These are phyloP conservation scores for Stygiomarasmius scandens DNA, from an alignment of 1,284 basidiomycete species.

Conservation along the genomic window DNA sequence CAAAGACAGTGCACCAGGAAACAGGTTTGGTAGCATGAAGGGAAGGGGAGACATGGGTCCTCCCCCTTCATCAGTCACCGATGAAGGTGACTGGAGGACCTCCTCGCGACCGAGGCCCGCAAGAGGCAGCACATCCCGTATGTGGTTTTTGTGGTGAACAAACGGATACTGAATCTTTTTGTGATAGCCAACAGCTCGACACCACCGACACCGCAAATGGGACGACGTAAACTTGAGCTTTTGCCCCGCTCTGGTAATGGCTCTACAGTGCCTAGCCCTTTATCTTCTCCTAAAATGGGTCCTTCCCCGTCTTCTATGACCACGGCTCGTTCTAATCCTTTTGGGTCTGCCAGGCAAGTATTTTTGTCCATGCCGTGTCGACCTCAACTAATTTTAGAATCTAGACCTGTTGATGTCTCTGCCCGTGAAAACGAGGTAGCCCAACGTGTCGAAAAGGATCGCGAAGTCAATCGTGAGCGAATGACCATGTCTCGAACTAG, in stretches of 20 bases:
- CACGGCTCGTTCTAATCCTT: constrained; percentile 68
- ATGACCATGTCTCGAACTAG: constrained; percentile 71
- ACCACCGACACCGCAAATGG: constrained; percentile 77
- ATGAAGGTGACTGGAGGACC: constrained; percentile 68
- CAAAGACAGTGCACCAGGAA: constrained; percentile 41
- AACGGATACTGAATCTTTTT: constrained; percentile 15
- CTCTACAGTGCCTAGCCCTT: constrained; percentile 67
- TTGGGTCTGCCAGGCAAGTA: constrained; percentile 81
- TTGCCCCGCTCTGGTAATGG: constrained; percentile 71
- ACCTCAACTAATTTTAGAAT: not conserved
- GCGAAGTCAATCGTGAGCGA: constrained; percentile 58
- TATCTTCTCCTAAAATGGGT: constrained; percentile 75
- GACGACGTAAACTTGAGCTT: constrained; percentile 80
- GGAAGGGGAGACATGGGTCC: constrained; percentile 56
- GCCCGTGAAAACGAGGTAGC: constrained; percentile 76
- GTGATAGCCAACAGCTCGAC: constrained; percentile 72
- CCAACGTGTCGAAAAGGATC: constrained; percentile 69
- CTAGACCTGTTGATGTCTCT: constrained; percentile 84
- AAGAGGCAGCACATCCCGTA: constrained; percentile 64
- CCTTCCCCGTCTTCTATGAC: constrained; percentile 43
- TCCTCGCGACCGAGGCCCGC: constrained; percentile 43
- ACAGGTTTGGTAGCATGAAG: constrained; percentile 53
- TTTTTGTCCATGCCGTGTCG: not conserved
- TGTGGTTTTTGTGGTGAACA: constrained; percentile 26
- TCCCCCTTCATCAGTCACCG: constrained; percentile 42